These are phyloP conservation scores for Penicillium sp. DNA, from an alignment of 2,329 filamentous ascomycete species.

Conservation along the genomic window DNA sequence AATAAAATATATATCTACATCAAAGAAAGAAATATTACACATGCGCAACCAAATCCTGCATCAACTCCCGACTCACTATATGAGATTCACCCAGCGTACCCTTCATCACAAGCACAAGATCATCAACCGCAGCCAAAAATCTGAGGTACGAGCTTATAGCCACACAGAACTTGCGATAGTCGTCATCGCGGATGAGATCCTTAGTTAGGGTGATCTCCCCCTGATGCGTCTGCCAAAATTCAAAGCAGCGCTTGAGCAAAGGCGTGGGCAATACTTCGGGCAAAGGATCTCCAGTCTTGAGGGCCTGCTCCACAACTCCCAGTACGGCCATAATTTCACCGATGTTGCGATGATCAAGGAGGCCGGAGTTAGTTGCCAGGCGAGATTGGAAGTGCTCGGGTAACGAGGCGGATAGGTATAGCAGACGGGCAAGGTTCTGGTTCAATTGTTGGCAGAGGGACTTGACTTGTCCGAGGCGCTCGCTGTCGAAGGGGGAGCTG, in stretches of 20 bases:
- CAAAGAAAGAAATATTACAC: background rate
- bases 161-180: slow-evolving; percentile 51
- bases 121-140: slow-evolving; percentile 47
- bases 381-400: slow-evolving; percentile 44
- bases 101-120: slow-evolving; percentile 49
- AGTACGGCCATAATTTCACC: slow-evolving; percentile 55
- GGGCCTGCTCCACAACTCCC: slow-evolving; percentile 47
- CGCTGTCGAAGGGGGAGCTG: slow-evolving; percentile 39
- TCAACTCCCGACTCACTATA: slow-evolving; percentile 27
- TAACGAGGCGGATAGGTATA: slow-evolving; percentile 34
- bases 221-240: slow-evolving; percentile 24
- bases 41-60: slow-evolving; percentile 5
- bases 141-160: slow-evolving; percentile 48
- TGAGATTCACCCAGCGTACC: slow-evolving; percentile 46
- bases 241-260: slow-evolving; percentile 40
- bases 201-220: slow-evolving; percentile 31
- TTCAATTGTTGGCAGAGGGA: slow-evolving; percentile 34
- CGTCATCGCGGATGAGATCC: slow-evolving; percentile 41
- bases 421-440: slow-evolving; percentile 37
- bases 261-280: slow-evolving; percentile 53
- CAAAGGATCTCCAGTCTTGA: slow-evolving; percentile 51
- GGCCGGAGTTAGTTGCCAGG: slow-evolving; percentile 40
- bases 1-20: background rate
- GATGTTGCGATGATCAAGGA: slow-evolving; percentile 47
- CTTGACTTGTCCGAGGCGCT: slow-evolving; percentile 33